Evolutionary conservation across 495 filamentous ascomycete species (phyloP).

Genomic region (Sporormia fimetaria): DNA sequence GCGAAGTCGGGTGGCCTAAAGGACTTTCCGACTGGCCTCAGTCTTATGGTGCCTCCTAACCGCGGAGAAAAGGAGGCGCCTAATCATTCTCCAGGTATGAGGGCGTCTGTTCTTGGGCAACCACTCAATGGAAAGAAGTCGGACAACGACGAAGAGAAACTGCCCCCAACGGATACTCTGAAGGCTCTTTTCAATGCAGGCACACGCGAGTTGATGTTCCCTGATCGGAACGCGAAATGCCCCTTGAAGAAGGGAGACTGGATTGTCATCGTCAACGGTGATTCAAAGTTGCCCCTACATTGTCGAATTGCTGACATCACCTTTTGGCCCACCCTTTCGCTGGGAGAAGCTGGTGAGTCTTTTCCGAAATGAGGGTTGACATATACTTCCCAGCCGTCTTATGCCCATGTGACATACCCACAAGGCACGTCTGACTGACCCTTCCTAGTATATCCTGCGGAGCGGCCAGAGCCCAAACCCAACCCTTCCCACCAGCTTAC

Average conservation of each 20-base stretch:
- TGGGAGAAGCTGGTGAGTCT: slow-evolving; percentile 26
- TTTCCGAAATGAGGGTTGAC: no score
- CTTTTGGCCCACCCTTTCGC: slow-evolving; percentile 27
- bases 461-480: no score
- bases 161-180: not conserved
- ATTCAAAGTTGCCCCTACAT: slow-evolving; percentile 29
- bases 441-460: no score
- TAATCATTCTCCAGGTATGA: not conserved
- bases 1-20: slow-evolving; percentile 38
- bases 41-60: slow-evolving; percentile 49
- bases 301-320: slow-evolving; percentile 34
- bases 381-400: no score
- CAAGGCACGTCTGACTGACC: no score
- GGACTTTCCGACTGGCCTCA: slow-evolving; percentile 59
- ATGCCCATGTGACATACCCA: no score
- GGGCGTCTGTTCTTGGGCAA: no score
- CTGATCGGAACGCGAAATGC: slow-evolving; percentile 21
- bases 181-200: slow-evolving; percentile 27
- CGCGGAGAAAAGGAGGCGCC: slow-evolving; percentile 6
- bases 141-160: no score
- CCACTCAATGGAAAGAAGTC: no score
- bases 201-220: slow-evolving; percentile 38
- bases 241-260: slow-evolving; percentile 45
- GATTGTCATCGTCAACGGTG: slow-evolving; percentile 38
- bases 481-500: no score